Evolutionary conservation across 495 filamentous ascomycete genomes (phyloP), one percentile per base, ranked within the genome.

Genomic region (Cercophora newfieldiana): DNA sequence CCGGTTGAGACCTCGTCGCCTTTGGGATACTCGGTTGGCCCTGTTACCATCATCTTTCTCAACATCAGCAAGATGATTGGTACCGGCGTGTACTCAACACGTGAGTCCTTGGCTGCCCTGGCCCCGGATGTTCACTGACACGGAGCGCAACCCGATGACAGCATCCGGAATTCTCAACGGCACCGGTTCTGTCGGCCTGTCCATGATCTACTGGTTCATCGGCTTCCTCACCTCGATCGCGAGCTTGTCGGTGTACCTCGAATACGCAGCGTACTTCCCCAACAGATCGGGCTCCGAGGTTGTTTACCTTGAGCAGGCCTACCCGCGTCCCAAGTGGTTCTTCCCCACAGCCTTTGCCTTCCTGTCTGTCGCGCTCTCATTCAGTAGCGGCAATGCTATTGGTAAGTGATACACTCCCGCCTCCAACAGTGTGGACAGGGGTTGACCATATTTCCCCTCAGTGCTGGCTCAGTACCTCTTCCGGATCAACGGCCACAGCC

Each of bases 41-140:
- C 76, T 12, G 60, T 85, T 57, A 85, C 85, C 10, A 83, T 86
- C 22, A 76, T 88, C 44, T 87, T 87, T 66, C 72, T 90, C 26
- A 90, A 89, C 64, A 68, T 90, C 26, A 86, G 83, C 66, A 83
- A 85, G 71, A 90, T 89, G 86, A 82, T 90, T 61, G 88, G 88
- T 0, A 89, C 87, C 0, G 87, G 88, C 14, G 81, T 90, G 3
- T 90, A 86, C 72, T 87, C 86, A 19, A 89, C 87, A 7, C 87
- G 86, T 88, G 58, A 68, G 85, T 30, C 12, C 22, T 12, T 19
- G 12, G 1, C 12, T 1, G 2, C 51, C 51, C 18, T 21, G 18
- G 49, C 49, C 10, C 21, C 7, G 19, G 24, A 12, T 31, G 4
- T 5, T 56, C 19, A 16, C 22, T 66, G 30, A 18, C 67, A 44